Evolutionary conservation across 2,329 filamentous ascomycete genomes (phyloP).

Genomic region (Saccharata proteae): DNA sequence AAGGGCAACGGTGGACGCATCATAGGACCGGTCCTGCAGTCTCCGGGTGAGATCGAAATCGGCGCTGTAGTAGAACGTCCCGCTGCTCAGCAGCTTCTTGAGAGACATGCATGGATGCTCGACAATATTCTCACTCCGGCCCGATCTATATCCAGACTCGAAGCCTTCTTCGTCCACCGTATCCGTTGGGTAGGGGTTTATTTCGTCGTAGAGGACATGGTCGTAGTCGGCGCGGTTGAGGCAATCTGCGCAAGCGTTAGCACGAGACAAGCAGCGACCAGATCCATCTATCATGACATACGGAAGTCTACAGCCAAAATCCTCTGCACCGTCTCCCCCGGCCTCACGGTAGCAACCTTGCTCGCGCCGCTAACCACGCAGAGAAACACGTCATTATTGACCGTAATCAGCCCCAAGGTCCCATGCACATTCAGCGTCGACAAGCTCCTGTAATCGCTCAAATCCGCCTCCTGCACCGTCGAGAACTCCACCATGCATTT

Average conservation of each 20-base stretch:
- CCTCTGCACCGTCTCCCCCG: slow-evolving; percentile 78
- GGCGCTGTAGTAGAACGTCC: slow-evolving; percentile 96
- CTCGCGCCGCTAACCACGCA: slow-evolving; percentile 74
- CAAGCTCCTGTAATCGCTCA: slow-evolving; percentile 61
- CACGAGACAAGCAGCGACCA: slow-evolving; percentile 1
- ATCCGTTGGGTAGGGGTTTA: slow-evolving; percentile 44
- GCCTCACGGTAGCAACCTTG: slow-evolving; percentile 68
- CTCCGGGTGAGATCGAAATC: slow-evolving; percentile 94
- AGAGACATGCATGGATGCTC: slow-evolving; percentile 86
- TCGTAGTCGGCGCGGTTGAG: slow-evolving; percentile 81
- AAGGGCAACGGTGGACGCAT: slow-evolving; percentile 71
- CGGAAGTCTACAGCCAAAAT: slow-evolving; percentile 79
- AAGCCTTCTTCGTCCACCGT: slow-evolving; percentile 42
- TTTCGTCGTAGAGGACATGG: slow-evolving; percentile 50
- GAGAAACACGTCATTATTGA: slow-evolving; percentile 76
- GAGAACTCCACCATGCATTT: slow-evolving; percentile 86
- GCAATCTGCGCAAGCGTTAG: slow-evolving; percentile 47
- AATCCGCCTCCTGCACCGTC: slow-evolving; percentile 48
- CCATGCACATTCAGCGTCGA: slow-evolving; percentile 66
- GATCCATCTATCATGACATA: too few relatives aligned
- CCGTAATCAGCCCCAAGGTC: slow-evolving; percentile 76
- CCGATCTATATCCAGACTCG: slow-evolving; percentile 37
- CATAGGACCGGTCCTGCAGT: slow-evolving; percentile 72
- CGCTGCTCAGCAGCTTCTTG: slow-evolving; percentile 83
- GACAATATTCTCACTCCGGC: slow-evolving; percentile 55